Base-by-base conservation (phyloP, 176 grass and related monocot species). In the Oryza rufipogon region DNA sequence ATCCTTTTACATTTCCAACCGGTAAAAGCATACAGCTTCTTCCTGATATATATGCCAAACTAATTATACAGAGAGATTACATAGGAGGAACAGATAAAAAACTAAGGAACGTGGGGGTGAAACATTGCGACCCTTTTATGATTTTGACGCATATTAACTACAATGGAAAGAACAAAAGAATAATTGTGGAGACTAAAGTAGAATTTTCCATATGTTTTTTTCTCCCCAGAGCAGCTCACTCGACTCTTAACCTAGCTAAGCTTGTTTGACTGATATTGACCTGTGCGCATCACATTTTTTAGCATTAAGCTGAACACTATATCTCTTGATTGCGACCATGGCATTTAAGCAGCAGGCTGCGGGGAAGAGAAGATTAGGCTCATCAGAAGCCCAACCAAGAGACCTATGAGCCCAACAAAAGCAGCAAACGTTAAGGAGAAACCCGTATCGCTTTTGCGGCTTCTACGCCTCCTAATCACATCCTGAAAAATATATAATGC, bases 391-490 rank as follows among this genome's bases (percentile, higher is more conserved):
- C 96, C 96, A 20, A 96, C 78, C 76, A 96, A 30, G 44, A 96
- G 23, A 74, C 96, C 96, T 75, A 99, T 79, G 41, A 99, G 46
- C 30, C 93, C 96, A 79, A 88, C 96, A 36, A 99, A 89, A 65
- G 77, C 87, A 69, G 93, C 88, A 25, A 96, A 99, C 22, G 82
- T 82, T 46, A 96, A 89, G 17, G 96, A 96, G 82, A 99, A 99
- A 56, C 93, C 88, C 4, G 91, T 25, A 11, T 90, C 87, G 9
- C 82, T 66, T 85, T 92, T 96, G 64, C 86, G 80, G 80, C 87
- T 94, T 81, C 84, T 86, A 65, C 93, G 87, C 82, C 86, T 94
- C 82, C 90, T 90, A 17, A 94, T 76, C 84, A 89, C 83, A 46
- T 99, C 96, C 96, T 96, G 93, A 87, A 84, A 87, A 87, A 49